Conservation (phyloP, 345 rosid species). For the Heritiera fomes region DNA sequence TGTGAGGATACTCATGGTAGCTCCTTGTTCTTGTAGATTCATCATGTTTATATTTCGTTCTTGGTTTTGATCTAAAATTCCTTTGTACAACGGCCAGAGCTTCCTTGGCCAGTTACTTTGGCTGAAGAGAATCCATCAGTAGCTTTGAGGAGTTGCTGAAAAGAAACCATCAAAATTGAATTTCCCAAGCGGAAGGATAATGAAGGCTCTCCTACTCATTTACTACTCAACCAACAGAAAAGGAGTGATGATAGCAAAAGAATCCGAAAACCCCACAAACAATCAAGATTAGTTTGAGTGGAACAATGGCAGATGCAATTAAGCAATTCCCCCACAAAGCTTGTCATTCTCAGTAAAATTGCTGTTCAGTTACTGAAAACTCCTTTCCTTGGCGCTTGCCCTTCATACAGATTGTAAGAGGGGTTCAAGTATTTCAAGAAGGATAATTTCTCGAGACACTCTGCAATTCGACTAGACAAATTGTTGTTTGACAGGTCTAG, state of each 20-base stretch:
- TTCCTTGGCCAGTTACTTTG: too few species aligned
- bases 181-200: not conserved
- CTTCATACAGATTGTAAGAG: constrained; percentile 30
- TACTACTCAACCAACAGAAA: not conserved
- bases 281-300: not conserved
- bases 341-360: constrained; percentile 18
- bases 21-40: too few species aligned
- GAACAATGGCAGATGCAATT: not conserved
- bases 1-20: too few species aligned
- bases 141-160: not conserved
- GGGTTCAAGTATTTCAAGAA: constrained; percentile 21
- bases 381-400: constrained; percentile 29
- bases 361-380: constrained; percentile 23
- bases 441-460: constrained; percentile 8
- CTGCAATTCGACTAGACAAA: constrained; percentile 27
- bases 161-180: constrained; percentile 15
- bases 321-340: constrained; percentile 28
- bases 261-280: not conserved
- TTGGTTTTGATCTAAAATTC: too few species aligned
- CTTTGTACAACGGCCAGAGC: too few species aligned
- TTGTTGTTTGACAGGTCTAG: constrained; percentile 10
- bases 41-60: too few species aligned
- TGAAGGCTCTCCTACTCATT: not conserved
- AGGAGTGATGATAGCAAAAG: not conserved
- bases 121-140: too few species aligned